Percentiles rank a stretch among this genome's conserved stretches.
Conservation (phyloP, 139 green algal genomes). For the Zygnema cylindricum region DNA sequence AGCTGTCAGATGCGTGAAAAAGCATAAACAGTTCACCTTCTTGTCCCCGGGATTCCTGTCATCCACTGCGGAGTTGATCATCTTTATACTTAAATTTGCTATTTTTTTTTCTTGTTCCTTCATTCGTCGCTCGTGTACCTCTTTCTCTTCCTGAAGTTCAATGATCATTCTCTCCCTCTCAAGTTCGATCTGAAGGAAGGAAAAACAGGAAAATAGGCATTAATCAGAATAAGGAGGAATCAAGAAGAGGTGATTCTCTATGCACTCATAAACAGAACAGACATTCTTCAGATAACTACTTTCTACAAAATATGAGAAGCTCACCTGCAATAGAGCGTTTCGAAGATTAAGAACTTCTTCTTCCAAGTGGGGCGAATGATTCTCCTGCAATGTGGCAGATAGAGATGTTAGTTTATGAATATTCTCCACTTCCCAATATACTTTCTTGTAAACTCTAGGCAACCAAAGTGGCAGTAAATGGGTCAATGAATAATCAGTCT, state of each 20-base stretch:
- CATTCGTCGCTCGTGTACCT: conserved; percentile 43
- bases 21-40: no score
- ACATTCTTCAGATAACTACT: no score
- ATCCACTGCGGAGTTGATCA: conserved; percentile 56
- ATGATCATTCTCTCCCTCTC: conserved; percentile 44
- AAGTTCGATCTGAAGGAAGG: conserved; percentile 38
- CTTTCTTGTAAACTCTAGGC: background rate
- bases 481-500: no score
- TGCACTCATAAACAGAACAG: background rate
- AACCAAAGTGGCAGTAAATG: no score
- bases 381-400: conserved; percentile 6
- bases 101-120: conserved; percentile 62
- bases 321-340: conserved; percentile 44
- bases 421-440: background rate
- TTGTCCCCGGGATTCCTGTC: conserved; percentile 15
- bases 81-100: conserved; percentile 54
- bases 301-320: no score
- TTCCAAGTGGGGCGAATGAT: conserved; percentile 48
- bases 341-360: conserved; percentile 46
- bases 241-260: no score
- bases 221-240: background rate
- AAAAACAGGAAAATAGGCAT: background rate
- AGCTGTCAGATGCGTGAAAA: no score
- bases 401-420: background rate
- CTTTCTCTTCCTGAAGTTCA: conserved; percentile 49